These are phyloP conservation scores for Ilyonectria robusta DNA, from an alignment of 2,329 filamentous ascomycete species.

Conservation along the genomic window DNA sequence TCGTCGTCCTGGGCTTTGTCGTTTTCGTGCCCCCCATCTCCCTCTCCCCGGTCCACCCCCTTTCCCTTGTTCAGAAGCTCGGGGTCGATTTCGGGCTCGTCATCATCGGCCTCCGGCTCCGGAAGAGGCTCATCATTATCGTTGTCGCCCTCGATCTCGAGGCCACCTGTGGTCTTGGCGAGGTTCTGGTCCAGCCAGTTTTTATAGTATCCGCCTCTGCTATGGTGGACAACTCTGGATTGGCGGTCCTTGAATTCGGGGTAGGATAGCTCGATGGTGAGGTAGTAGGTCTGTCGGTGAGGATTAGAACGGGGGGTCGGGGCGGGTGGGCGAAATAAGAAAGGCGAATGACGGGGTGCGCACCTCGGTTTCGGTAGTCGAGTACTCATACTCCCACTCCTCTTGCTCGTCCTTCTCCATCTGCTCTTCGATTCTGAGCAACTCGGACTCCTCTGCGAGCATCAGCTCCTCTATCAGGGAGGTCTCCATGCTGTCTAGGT, in stretches of 20 bases:
- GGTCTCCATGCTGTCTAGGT: conserved; percentile 25
- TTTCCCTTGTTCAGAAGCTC: conserved; percentile 43
- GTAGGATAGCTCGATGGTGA: conserved; percentile 75
- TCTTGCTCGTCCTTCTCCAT: conserved; percentile 62
- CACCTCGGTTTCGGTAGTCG: conserved; percentile 73
- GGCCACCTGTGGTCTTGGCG: conserved; percentile 29
- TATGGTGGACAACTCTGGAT: conserved; percentile 55
- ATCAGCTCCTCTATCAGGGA: conserved; percentile 34
- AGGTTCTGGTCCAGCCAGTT: conserved; percentile 55
- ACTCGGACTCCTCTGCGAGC: conserved; percentile 45
- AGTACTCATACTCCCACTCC: conserved; percentile 79
- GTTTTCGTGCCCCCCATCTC: conserved; percentile 30
- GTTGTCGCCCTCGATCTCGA: conserved; percentile 37
- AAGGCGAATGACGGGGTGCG: neutral
- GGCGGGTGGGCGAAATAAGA: neutral
- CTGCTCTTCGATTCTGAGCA: conserved; percentile 49
- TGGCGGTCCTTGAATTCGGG: conserved; percentile 68
- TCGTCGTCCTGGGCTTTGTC: conserved; percentile 34
- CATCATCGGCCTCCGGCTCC: conserved; percentile 54
- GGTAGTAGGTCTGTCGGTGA: conserved; percentile 71
- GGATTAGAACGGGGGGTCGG: conserved; percentile 22
- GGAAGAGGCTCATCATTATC: conserved; percentile 51
- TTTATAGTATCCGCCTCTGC: conserved; percentile 63
- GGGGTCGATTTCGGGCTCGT: conserved; percentile 45
- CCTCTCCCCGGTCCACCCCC: conserved; percentile 29